A percentile compares a stretch with the other conserved stretches of the same genome.
phyloP scores from a whole-genome alignment of 805 yeast species.

The Myxozyma monticola region DNA sequence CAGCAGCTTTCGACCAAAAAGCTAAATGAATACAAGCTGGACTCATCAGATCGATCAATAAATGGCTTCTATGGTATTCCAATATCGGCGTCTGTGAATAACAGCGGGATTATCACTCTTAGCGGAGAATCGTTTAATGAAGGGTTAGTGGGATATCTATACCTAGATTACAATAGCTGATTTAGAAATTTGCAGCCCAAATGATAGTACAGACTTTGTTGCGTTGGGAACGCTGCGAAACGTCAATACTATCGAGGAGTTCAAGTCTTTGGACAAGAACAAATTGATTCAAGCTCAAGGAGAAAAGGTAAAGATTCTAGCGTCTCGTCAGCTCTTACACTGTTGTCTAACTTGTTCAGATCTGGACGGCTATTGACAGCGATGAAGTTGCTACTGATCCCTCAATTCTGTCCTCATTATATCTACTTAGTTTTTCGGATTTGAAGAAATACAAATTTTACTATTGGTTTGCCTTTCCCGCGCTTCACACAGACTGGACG shows the following conservation, averaged over 20 bases:
- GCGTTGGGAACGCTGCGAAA: conserved; percentile 52
- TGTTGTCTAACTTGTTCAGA: conserved; percentile 1
- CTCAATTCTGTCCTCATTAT: conserved; percentile 45
- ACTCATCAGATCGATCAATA: conserved; percentile 48
- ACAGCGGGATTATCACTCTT: conserved; percentile 33
- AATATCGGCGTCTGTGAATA: conserved; percentile 27
- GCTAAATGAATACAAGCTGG: conserved; percentile 69
- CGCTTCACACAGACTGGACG: conserved; percentile 56
- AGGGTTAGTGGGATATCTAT: neutral
- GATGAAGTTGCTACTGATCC: conserved; percentile 45
- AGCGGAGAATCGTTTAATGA: conserved; percentile 29
- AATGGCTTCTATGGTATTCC: conserved; percentile 43
- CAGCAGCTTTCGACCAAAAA: conserved; percentile 70
- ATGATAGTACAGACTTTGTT: no score
- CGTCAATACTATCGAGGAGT: conserved; percentile 83
- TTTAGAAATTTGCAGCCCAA: neutral
- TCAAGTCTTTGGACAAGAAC: conserved; percentile 67
- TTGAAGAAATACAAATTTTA: conserved; percentile 82
- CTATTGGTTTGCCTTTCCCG: conserved; percentile 88
- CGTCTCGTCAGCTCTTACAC: neutral
- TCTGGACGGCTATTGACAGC: conserved; percentile 37
- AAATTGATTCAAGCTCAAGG: conserved; percentile 51
- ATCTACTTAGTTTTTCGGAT: conserved; percentile 74
- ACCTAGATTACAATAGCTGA: neutral
- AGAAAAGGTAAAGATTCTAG: conserved; percentile 30